A percentile compares a stretch with the other conserved stretches of the same genome.
These are phyloP conservation scores for Hygrophoropsis aurantiaca DNA, from an alignment of 768 basidiomycete genomes.

Conservation along the genomic window DNA sequence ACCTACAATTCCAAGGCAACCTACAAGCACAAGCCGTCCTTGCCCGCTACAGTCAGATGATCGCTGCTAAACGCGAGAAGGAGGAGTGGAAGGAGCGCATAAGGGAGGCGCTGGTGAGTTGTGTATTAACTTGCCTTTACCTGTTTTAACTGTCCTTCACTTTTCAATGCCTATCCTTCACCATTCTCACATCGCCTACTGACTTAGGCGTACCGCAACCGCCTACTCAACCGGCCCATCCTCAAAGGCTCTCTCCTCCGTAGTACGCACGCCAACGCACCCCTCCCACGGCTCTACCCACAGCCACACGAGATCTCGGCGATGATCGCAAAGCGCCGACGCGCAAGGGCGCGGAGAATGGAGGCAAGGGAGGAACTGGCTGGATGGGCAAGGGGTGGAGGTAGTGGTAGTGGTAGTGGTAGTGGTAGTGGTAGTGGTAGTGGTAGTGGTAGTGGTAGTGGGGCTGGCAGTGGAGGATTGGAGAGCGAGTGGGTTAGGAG, in stretches of 20 bases:
- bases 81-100: constrained; percentile 46
- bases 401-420: too few relatives aligned
- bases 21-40: constrained; percentile 48
- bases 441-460: too few relatives aligned
- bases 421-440: too few relatives aligned
- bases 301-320: constrained; percentile 72
- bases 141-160: not conserved
- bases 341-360: constrained; percentile 46
- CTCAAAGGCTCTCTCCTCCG: constrained; percentile 73
- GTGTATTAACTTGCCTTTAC: not conserved
- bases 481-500: not conserved
- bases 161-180: not conserved
- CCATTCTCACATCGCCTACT: not conserved
- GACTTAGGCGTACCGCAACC: constrained; percentile 53
- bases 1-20: too few relatives aligned
- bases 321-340: constrained; percentile 60
- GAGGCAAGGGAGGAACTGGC: constrained; percentile 30
- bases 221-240: constrained; percentile 59
- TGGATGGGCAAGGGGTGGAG: too few relatives aligned
- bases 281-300: constrained; percentile 77
- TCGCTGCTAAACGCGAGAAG: constrained; percentile 51
- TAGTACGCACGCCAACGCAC: constrained; percentile 60
- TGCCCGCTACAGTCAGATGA: constrained; percentile 56
- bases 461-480: too few relatives aligned
- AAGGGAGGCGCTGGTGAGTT: constrained; percentile 52